Base-by-base conservation (phyloP, 345 rosid genomes). In the Kandelia obovata region DNA sequence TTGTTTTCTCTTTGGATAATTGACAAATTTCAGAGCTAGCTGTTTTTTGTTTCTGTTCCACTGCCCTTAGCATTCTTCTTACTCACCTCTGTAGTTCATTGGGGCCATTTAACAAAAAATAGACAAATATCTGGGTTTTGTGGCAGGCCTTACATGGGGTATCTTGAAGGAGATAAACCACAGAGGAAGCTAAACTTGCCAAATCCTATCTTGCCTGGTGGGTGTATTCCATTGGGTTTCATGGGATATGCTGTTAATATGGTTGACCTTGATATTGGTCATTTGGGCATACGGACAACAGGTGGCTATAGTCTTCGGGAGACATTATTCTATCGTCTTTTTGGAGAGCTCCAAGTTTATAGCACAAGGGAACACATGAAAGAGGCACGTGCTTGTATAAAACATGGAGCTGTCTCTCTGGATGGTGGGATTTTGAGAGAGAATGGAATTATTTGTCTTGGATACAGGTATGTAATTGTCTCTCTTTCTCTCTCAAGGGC, bases 191-290 rank as follows among this genome's bases (percentile, higher is more conserved):
- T 91, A 61, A 66, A 51, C 43, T 63, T 91, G 71, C 83, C 83
- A 21, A 39, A 47, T 6, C 97, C 95, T 16, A 46, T 4, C 3
- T 56, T 79, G 21, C 79, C 80, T 5, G 25, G 58, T 43, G 90
- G 96, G 65, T 53, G 66, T 20, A 53, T 32, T 6, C 77, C 87
- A 30, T 72, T 69, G 0, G 96, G 92, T 43, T 91, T 89, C 71
- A 1, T 75, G 53, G 96, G 89, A 23, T 85, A 86, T 69, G 97
- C 89, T 0, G 96, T 86, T 26, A 91, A 89, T 66, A 78, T 89
- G 88, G 62, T 91, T 43, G 27, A 80, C 26, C 3, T 87, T 60
- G 83, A 64, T 32, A 6, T n/a, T 2, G 69, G 47, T 39, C 69
- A 83, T 63, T 21, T 78, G 7, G 6, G 0, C 7, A 71, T 69